Percentiles rank a stretch among this genome's conserved stretches.
phyloP scores from a whole-genome alignment of 768 basidiomycete genomes.

The Tylopilus balloui region DNA sequence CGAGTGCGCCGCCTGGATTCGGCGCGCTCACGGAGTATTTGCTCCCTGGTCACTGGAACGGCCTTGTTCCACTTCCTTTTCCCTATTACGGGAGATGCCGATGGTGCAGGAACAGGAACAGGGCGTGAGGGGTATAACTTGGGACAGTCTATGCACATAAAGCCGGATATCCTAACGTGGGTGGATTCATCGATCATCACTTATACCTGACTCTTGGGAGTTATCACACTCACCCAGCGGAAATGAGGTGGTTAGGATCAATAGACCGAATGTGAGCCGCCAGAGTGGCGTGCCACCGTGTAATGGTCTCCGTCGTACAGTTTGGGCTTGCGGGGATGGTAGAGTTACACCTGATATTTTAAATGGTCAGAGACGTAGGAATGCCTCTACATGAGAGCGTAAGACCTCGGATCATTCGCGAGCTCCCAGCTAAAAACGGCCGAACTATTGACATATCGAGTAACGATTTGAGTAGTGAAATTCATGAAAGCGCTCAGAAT shows the following conservation, averaged over 20 bases:
- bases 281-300: slow-evolving; percentile 49
- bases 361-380: background rate
- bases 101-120: slow-evolving; percentile 33
- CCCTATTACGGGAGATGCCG: slow-evolving; percentile 39
- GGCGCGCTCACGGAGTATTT: slow-evolving; percentile 46
- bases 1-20: slow-evolving; percentile 44
- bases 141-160: slow-evolving; percentile 51
- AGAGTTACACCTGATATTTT: slow-evolving; percentile 49
- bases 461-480: slow-evolving; percentile 50
- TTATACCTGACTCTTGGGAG: background rate
- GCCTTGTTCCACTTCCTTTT: slow-evolving; percentile 34
- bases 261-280: slow-evolving; percentile 41
- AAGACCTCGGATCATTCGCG: slow-evolving; percentile 61
- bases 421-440: slow-evolving; percentile 57
- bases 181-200: background rate
- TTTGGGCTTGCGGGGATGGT: slow-evolving; percentile 37
- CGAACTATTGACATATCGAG: slow-evolving; percentile 51
- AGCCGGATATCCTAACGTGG: slow-evolving; percentile 47
- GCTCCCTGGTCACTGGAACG: slow-evolving; percentile 43
- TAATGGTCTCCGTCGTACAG: slow-evolving; percentile 52
- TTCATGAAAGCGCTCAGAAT: slow-evolving; percentile 52
- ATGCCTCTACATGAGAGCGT: background rate
- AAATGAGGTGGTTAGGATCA: slow-evolving; percentile 62
- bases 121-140: slow-evolving; percentile 46
- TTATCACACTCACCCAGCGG: slow-evolving; percentile 47